phyloP scores from a whole-genome alignment of 2,329 filamentous ascomycete species.

The Alternaria triticina region DNA sequence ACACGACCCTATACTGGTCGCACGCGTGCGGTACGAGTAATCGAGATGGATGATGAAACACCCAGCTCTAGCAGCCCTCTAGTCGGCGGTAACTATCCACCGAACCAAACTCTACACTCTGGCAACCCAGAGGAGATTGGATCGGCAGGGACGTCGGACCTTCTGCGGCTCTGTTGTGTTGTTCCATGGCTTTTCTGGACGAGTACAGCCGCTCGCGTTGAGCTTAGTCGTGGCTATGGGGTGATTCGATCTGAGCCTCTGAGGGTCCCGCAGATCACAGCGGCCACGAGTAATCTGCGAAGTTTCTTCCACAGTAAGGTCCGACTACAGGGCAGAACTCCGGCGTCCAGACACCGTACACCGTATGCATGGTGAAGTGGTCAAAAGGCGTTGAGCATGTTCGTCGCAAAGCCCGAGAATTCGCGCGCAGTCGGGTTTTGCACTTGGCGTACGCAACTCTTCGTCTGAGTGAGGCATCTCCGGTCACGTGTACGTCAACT shows the following conservation, averaged over 20 bases:
- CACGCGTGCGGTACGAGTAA: neutral
- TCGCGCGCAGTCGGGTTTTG: neutral
- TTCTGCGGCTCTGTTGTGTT: constrained; percentile 7
- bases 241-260: neutral
- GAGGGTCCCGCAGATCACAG: neutral
- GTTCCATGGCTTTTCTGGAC: constrained; percentile 9
- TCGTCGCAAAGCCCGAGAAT: neutral
- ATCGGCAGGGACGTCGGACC: constrained; percentile 12
- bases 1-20: neutral
- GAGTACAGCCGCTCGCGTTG: constrained; percentile 3
- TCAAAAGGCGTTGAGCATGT: neutral
- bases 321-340: neutral
- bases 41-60: constrained; percentile 8
- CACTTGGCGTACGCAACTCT: neutral
- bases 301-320: neutral
- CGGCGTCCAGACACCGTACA: neutral
- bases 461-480: neutral
- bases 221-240: constrained; percentile 2
- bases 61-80: constrained; percentile 3
- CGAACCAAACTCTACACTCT: constrained; percentile 8
- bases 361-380: neutral
- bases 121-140: constrained; percentile 4
- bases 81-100: constrained; percentile 15
- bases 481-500: neutral
- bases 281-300: neutral